A percentile compares a stretch with the other conserved stretches of the same genome.
Evolutionary conservation across 1,284 basidiomycete genomes (phyloP).

Genomic region (Marasmius sp.): DNA sequence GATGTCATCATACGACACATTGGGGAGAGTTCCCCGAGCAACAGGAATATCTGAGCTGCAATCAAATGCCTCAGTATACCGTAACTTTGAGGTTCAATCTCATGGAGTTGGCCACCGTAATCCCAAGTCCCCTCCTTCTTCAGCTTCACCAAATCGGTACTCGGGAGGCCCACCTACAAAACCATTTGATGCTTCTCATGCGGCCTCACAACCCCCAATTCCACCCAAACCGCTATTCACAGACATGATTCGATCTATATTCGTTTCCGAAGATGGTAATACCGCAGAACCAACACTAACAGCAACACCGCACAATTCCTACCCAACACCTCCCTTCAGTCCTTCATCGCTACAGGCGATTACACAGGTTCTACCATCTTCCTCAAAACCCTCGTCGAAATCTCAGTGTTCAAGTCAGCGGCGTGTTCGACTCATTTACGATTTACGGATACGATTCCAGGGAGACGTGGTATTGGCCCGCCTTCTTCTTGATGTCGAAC

Average conservation of each 20-base stretch:
- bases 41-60: background rate
- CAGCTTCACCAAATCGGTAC: background rate
- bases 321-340: background rate
- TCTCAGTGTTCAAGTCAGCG: background rate
- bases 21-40: slow-evolving; percentile 17
- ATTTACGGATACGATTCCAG: background rate
- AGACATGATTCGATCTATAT: background rate
- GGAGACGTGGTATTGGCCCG: background rate
- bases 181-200: background rate
- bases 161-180: too few species aligned
- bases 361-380: background rate
- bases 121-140: background rate
- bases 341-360: background rate
- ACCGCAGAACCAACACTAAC: too few species aligned
- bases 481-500: too few species aligned
- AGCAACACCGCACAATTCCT: background rate
- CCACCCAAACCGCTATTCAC: background rate
- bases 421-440: background rate
- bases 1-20: slow-evolving; percentile 42
- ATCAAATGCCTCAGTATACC: background rate
- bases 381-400: background rate
- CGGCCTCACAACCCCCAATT: background rate
- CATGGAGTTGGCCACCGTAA: background rate
- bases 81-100: background rate
- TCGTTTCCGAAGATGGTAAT: background rate